Conservation (phyloP, 2,329 filamentous ascomycete species). For the Fusarium udum region DNA sequence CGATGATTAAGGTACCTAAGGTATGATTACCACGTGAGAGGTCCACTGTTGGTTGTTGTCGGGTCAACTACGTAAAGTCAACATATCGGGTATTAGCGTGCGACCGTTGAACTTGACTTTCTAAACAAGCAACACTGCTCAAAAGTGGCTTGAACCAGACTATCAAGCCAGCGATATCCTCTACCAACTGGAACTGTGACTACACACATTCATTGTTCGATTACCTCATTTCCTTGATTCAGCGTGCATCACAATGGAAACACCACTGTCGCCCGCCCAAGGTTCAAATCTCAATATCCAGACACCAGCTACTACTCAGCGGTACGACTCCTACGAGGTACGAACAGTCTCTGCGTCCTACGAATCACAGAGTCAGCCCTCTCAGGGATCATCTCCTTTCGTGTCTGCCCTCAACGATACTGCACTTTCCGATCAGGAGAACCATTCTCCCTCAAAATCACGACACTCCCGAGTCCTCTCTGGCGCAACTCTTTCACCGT, state of each 20-base stretch:
- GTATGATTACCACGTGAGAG: slow-evolving; percentile 10
- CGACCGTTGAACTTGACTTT: slow-evolving; percentile 21
- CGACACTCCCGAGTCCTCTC: slow-evolving; percentile 66
- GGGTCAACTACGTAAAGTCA: slow-evolving; percentile 29
- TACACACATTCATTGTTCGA: slow-evolving; percentile 7
- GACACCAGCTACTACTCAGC: slow-evolving; percentile 34
- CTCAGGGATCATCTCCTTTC: slow-evolving; percentile 42
- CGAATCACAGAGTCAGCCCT: slow-evolving; percentile 18
- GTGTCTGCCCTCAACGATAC: slow-evolving; percentile 47
- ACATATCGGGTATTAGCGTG: slow-evolving; percentile 23
- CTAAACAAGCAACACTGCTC: slow-evolving; percentile 25
- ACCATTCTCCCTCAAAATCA: slow-evolving; percentile 57
- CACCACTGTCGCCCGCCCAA: slow-evolving; percentile 40
- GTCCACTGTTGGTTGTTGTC: slow-evolving; percentile 18
- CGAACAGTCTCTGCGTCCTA: slow-evolving; percentile 28
- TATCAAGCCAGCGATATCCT: slow-evolving; percentile 1
- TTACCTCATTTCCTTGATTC: slow-evolving; percentile 25
- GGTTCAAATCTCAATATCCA: slow-evolving; percentile 42
- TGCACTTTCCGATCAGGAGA: slow-evolving; percentile 53
- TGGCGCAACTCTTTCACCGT: slow-evolving; percentile 65
- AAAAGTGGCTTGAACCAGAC: slow-evolving; percentile 13
- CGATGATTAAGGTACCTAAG: not conserved
- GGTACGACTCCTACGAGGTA: slow-evolving; percentile 40
- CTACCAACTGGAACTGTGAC: not conserved
- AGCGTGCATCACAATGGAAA: slow-evolving; percentile 40